A percentile compares a stretch with the other conserved stretches of the same genome.
These are phyloP conservation scores for Cutaneotrichosporon mucoides DNA, from an alignment of 1,284 basidiomycete genomes.

Conservation along the genomic window DNA sequence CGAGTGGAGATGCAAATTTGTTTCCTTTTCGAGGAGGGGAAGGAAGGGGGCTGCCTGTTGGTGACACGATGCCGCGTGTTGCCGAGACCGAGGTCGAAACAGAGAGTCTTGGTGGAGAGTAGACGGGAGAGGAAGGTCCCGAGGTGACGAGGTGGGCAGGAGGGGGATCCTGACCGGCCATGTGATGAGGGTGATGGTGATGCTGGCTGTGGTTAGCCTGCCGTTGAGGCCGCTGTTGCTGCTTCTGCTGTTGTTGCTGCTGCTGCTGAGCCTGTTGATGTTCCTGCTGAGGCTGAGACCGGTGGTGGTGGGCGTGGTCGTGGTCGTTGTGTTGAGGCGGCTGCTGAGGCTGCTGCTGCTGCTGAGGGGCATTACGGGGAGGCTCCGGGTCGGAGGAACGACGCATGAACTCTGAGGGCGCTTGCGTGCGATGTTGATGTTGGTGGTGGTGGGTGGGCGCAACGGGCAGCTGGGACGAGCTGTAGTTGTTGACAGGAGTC, in stretches of 20 bases:
- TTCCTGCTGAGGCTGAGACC: no score
- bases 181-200: no score
- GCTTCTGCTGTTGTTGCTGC: no score
- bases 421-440: background rate
- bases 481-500: background rate
- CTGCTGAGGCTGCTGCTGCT: no score
- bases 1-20: conserved; percentile 11
- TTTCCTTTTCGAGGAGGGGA: background rate
- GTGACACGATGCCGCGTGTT: background rate
- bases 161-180: no score
- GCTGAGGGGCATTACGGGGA: no score
- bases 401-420: background rate
- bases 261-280: background rate
- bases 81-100: background rate
- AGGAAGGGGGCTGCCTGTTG: background rate
- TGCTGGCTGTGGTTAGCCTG: no score
- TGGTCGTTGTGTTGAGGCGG: no score
- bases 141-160: background rate
- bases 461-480: background rate
- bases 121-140: background rate
- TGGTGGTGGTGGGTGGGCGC: background rate
- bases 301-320: no score
- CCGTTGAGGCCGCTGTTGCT: no score
- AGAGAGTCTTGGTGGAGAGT: background rate
- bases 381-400: no score